Evolutionary conservation across 2,329 filamentous ascomycete species (phyloP), one percentile per base, ranked within the genome.

Genomic region (Phialocephala sp.): DNA sequence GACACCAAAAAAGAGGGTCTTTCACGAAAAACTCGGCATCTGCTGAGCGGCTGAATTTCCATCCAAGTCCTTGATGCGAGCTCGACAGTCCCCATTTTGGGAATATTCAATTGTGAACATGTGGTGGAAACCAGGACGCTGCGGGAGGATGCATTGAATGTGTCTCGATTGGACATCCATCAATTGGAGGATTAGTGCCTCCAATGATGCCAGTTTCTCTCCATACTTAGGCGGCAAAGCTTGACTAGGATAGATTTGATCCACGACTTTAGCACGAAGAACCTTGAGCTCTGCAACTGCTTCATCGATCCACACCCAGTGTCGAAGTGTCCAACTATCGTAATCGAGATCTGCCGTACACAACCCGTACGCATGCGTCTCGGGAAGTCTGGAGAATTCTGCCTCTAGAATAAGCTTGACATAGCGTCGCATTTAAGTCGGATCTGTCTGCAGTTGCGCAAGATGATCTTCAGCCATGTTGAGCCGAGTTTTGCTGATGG

Each of bases 381-480:
- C 59, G 0, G n/a, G 52, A 14, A 4, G 14, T 36, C 27, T 57
- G 39, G 32, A 36, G 11, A 12, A 52, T 14, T 39, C 59, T 15
- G 47, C 50, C 15, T 65, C 45, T 8, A 22, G 20, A 14, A 50
- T 37, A 15, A 24, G 24, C 58, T 18, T 2, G 0, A 61, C 35
- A 18, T 47, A 56, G 14, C 41, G 37, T 39, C 54, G 24, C 58
- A 65, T 61, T 20, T 66, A 66, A 1, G 39, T 36, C 1, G 57
- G 59, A 27, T 66, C 66, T 1, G 59, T 66, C 35, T 68, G 66
- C 5, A 66, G 14, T 24, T 66, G 37, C 27, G 39, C 64, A 2
- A 68, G 41, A 54, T 68, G 66, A 58, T 68, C 64, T 14, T 43
- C 39, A 0, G 54, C 22, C 3, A 27, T 24, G 32, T 63, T 18